These are phyloP conservation scores for Ganoderma leucocontextum DNA, from an alignment of 1,284 basidiomycete species.

Conservation along the genomic window DNA sequence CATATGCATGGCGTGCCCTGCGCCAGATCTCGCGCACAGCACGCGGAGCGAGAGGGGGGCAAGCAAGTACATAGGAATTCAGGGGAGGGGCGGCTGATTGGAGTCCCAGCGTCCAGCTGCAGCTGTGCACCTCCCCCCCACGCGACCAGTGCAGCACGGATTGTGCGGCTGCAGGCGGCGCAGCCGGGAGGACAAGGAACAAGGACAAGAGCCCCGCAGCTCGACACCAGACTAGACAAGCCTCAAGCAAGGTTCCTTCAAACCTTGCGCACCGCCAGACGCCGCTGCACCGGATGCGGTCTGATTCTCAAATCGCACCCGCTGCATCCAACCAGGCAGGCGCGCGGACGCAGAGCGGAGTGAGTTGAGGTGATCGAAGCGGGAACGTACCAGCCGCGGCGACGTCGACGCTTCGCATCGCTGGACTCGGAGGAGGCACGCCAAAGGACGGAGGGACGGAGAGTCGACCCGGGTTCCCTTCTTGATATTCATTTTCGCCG, in stretches of 20 bases:
- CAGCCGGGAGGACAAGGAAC: background rate
- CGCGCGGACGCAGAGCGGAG: conserved; percentile 10
- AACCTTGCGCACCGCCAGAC: conserved; percentile 1
- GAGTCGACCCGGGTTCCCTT: background rate
- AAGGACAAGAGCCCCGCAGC: conserved; percentile 2
- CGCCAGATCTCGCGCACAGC: conserved; percentile 5
- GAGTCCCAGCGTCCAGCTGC: background rate
- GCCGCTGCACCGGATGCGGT: conserved; percentile 10
- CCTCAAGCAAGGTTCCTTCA: conserved; percentile 7
- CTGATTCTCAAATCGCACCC: background rate
- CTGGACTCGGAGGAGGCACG: background rate
- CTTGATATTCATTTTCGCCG: conserved; percentile 9
- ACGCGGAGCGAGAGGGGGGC: conserved; percentile 3
- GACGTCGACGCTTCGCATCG: conserved; percentile 1
- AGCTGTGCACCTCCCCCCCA: background rate
- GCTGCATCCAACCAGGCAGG: background rate
- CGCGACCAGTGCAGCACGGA: background rate
- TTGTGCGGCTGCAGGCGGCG: background rate
- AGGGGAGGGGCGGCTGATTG: background rate
- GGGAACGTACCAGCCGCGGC: background rate
- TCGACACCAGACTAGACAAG: conserved; percentile 1
- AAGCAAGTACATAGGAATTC: background rate
- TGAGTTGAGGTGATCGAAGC: conserved; percentile 12
- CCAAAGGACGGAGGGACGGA: background rate
- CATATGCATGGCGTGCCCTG: background rate